Conservation (phyloP, 2,329 filamentous ascomycete species). For the Cordyceps cicadae region DNA sequence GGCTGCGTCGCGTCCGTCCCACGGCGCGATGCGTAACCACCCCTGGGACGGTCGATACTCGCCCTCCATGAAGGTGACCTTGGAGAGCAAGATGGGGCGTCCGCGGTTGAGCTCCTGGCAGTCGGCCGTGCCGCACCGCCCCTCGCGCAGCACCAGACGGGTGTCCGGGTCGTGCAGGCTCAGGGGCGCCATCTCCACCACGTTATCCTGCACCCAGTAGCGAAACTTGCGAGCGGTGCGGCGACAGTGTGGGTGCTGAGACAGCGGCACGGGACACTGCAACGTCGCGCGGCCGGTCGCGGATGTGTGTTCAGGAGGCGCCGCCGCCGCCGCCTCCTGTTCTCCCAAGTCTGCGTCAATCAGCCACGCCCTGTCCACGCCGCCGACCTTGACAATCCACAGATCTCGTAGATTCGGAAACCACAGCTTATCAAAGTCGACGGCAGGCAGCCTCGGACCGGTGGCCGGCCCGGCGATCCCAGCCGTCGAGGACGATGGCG, state of each 20-base stretch:
- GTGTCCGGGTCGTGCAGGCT: conserved; percentile 27
- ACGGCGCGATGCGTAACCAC: conserved; percentile 28
- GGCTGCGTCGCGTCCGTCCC: conserved; percentile 13
- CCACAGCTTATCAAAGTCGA: conserved; percentile 30
- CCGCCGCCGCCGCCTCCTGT: conserved; percentile 18
- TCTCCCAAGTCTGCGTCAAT: conserved; percentile 22
- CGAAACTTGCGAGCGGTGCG: conserved; percentile 29
- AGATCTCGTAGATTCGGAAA: conserved; percentile 31
- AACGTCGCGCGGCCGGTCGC: neutral
- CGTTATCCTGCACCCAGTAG: conserved; percentile 31
- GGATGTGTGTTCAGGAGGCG: neutral
- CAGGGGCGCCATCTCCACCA: conserved; percentile 29
- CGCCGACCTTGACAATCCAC: conserved; percentile 33
- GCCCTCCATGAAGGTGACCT: conserved; percentile 29
- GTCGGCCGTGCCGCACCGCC: conserved; percentile 26
- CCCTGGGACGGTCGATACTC: conserved; percentile 21
- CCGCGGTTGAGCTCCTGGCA: conserved; percentile 28
- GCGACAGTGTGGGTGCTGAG: conserved; percentile 17
- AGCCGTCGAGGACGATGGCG: neutral
- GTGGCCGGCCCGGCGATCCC: neutral
- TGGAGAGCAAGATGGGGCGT: conserved; percentile 30
- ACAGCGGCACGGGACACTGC: neutral
- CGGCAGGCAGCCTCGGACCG: conserved; percentile 4
- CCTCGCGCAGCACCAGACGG: conserved; percentile 25
- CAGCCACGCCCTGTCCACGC: conserved; percentile 29